phyloP scores from a whole-genome alignment of 2,329 filamentous ascomycete genomes.

The Arthroderma sp. region DNA sequence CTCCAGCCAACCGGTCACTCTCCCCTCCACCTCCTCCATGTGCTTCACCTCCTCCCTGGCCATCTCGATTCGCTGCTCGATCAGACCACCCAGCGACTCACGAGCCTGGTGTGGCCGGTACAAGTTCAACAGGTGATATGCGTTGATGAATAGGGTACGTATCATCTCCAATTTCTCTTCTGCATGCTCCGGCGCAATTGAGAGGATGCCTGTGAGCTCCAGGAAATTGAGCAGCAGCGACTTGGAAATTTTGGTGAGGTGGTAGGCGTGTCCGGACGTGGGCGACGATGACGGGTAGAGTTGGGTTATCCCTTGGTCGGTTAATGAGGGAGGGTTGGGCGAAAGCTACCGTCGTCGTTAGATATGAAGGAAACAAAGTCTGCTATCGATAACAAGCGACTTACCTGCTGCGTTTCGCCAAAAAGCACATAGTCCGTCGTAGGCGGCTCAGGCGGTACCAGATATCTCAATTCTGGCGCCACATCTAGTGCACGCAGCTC shows the following conservation, averaged over 20 bases:
- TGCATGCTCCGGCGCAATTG: slow-evolving; percentile 54
- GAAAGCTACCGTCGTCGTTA: slow-evolving; percentile 29
- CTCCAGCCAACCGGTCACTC: slow-evolving; percentile 21
- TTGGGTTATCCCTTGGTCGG: slow-evolving; percentile 58
- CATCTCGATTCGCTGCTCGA: slow-evolving; percentile 70
- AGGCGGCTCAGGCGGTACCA: slow-evolving; percentile 72
- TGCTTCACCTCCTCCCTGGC: slow-evolving; percentile 65
- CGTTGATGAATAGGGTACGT: slow-evolving; percentile 73
- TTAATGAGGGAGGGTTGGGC: slow-evolving; percentile 54
- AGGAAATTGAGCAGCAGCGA: slow-evolving; percentile 80
- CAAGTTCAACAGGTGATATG: slow-evolving; percentile 86
- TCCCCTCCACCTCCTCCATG: slow-evolving; percentile 60
- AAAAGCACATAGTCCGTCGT: slow-evolving; percentile 63
- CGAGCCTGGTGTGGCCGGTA: slow-evolving; percentile 87
- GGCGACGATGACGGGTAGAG: slow-evolving; percentile 46
- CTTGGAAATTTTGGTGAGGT: slow-evolving; percentile 68
- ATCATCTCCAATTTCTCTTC: slow-evolving; percentile 65
- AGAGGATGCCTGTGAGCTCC: slow-evolving; percentile 63
- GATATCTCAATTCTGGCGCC: slow-evolving; percentile 58
- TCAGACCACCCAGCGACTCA: slow-evolving; percentile 73
- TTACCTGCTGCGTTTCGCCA: slow-evolving; percentile 51
- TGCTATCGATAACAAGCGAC: slow-evolving; percentile 10
- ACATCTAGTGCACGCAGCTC: slow-evolving; percentile 37
- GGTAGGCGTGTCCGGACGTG: slow-evolving; percentile 41
- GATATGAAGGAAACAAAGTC: neutral